Evolutionary conservation across 129 eudicot species (phyloP).

Genomic region (Scalesia atractyloides): DNA sequence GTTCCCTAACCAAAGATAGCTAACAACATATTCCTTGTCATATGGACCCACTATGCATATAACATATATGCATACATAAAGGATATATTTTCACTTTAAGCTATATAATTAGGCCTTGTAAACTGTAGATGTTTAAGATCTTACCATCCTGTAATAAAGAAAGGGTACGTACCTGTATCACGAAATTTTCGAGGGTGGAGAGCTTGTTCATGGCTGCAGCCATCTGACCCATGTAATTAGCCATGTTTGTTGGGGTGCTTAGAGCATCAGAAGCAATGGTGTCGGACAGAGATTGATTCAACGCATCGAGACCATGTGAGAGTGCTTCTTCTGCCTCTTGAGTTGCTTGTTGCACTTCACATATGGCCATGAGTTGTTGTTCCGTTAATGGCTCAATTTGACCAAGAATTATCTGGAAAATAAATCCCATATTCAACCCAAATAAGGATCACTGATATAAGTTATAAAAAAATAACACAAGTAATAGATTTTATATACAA

Average conservation of each 20-base stretch:
- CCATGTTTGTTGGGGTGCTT: slow-evolving; percentile 74
- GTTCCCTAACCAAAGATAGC: slow-evolving; percentile 58
- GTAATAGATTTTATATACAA: no score
- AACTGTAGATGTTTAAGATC: background rate
- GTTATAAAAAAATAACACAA: no score
- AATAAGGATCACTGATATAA: background rate
- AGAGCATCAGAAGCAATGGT: slow-evolving; percentile 78
- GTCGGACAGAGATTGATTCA: slow-evolving; percentile 67
- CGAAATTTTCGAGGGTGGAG: slow-evolving; percentile 76
- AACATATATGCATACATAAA: background rate
- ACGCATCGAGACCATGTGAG: slow-evolving; percentile 72
- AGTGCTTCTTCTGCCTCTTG: slow-evolving; percentile 89
- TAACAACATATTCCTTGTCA: slow-evolving; percentile 40
- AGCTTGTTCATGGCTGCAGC: slow-evolving; percentile 86
- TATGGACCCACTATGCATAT: slow-evolving; percentile 42
- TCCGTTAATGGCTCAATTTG: slow-evolving; percentile 93
- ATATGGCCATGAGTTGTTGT: slow-evolving; percentile 78
- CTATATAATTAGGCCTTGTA: background rate
- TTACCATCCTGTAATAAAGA: background rate
- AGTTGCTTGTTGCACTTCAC: slow-evolving; percentile 75
- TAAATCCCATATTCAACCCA: slow-evolving; percentile 16
- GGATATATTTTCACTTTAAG: slow-evolving; percentile 13
- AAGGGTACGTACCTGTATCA: slow-evolving; percentile 77
- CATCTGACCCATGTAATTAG: slow-evolving; percentile 89
- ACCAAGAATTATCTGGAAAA: slow-evolving; percentile 54